Evolutionary conservation across 2,329 filamentous ascomycete species (phyloP).

Genomic region (Zymoseptoria crescenta): DNA sequence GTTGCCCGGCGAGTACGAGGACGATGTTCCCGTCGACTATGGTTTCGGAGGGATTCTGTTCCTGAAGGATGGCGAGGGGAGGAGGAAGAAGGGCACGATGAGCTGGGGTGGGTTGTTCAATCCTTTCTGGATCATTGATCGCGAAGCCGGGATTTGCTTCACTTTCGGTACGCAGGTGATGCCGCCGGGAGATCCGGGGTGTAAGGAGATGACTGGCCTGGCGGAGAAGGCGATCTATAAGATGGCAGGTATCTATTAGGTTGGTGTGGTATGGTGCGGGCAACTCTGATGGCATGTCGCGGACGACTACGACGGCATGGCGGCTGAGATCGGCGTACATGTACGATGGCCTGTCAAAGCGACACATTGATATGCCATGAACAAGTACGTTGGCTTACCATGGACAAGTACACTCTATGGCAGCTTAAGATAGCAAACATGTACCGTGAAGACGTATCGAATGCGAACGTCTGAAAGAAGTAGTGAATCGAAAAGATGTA

Average conservation of each 20-base stretch:
- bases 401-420: too few species aligned
- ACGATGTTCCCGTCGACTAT: slow-evolving; percentile 28
- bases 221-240: slow-evolving; percentile 38
- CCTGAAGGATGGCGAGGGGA: slow-evolving; percentile 30
- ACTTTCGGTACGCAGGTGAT: slow-evolving; percentile 38
- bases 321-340: too few species aligned
- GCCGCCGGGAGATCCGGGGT: slow-evolving; percentile 35
- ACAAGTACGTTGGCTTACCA: too few species aligned
- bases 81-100: slow-evolving; percentile 35
- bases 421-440: too few species aligned
- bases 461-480: background rate
- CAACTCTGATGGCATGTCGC: too few species aligned
- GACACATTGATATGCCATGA: too few species aligned
- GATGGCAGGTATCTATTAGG: slow-evolving; percentile 14
- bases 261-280: background rate
- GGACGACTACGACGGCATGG: too few species aligned
- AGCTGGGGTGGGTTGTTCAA: slow-evolving; percentile 43
- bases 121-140: slow-evolving; percentile 39
- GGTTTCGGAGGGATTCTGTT: slow-evolving; percentile 39
- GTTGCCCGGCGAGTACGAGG: slow-evolving; percentile 29
- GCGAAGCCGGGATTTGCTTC: slow-evolving; percentile 34
- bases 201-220: slow-evolving; percentile 28
- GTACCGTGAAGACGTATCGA: too few species aligned
- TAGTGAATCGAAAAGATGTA: background rate
- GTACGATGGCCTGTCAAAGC: too few species aligned